Percentiles rank a stretch among this genome's conserved stretches.
These are phyloP conservation scores for Zangia roseola DNA, from an alignment of 768 basidiomycete species.

Conservation along the genomic window DNA sequence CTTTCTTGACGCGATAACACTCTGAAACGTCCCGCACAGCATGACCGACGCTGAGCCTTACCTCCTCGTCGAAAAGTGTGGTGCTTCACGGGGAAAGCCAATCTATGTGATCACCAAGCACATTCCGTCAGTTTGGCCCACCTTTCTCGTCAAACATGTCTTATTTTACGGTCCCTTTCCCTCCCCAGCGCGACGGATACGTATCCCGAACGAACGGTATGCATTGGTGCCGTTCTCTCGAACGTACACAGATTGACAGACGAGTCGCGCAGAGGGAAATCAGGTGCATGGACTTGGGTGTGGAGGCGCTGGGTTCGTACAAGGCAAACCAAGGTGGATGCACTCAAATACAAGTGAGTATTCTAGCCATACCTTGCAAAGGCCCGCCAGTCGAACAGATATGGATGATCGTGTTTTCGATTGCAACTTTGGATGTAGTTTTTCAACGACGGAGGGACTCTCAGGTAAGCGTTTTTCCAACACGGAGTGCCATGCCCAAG, in stretches of 20 bases:
- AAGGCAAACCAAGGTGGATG: slow-evolving; percentile 40
- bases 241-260: neutral
- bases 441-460: slow-evolving; percentile 36
- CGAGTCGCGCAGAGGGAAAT: slow-evolving; percentile 37
- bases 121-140: slow-evolving; percentile 36
- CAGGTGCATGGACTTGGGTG: slow-evolving; percentile 43
- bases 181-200: slow-evolving; percentile 29
- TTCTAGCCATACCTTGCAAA: neutral
- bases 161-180: slow-evolving; percentile 16
- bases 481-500: neutral
- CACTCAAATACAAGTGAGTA: slow-evolving; percentile 41
- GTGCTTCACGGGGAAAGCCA: slow-evolving; percentile 40
- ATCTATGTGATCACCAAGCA: slow-evolving; percentile 45
- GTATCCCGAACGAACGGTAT: slow-evolving; percentile 35
- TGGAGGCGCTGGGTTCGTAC: slow-evolving; percentile 40
- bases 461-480: slow-evolving; percentile 32
- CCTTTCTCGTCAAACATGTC: slow-evolving; percentile 5
- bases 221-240: slow-evolving; percentile 8
- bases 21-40: slow-evolving; percentile 1
- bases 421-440: slow-evolving; percentile 27
- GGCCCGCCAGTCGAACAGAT: neutral
- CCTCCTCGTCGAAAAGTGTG: slow-evolving; percentile 42
- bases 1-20: slow-evolving; percentile 7
- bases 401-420: slow-evolving; percentile 1
- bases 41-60: slow-evolving; percentile 34